Base-by-base conservation (phyloP, 768 basidiomycete species). In the Trametes gibbosa region DNA sequence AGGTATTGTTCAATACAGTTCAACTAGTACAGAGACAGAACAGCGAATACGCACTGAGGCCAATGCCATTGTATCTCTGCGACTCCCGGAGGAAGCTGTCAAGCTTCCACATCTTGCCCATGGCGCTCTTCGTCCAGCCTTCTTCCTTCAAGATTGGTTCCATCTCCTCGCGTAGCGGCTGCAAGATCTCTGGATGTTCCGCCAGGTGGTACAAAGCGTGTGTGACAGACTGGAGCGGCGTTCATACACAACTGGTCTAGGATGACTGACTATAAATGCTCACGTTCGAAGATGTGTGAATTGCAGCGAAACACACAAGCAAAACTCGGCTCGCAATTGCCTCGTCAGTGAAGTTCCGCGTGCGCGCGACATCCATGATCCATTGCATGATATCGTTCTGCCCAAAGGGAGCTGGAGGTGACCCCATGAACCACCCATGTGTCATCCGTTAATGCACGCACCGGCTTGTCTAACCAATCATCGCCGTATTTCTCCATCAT, bases 381-480 rank as follows among this genome's bases (percentile, higher is more conserved):
- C 80, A 83, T 35, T 72, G 72, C 9, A 81, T 70, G 43, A 78
- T 65, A 58, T 83, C 80, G 53, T 79, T 77, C 81, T 79, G 40
- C 12, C 2, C 2, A 13, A 12, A 27, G 1, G 14, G 23, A 25
- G 32, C n/a, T 12, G 6, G 2, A 13, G n/a, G 19, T 32, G 13
- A 35, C 47, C 16, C 19, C 21, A 5, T 23, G 40, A 2, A 9
- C 19, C 32, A 25, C 2, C 13, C 17, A 40, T 32, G 13, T 14
- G 4, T 24, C 24, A 41, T 9, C 8, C 16, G 10, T 21, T 9
- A 19, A 52, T n/a, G 6, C 16, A 63, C 68, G 14, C 40, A 71
- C 70, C 3, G 70, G 68, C 48, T 56, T 67, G 40, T 67, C 67
- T 3, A 35, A n/a, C 66, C 68, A 68, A 13, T 68, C 59, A 3